A percentile compares a stretch with the other conserved stretches of the same genome.
Conservation (phyloP, 2,329 filamentous ascomycete species). For the Periconia sp. region DNA sequence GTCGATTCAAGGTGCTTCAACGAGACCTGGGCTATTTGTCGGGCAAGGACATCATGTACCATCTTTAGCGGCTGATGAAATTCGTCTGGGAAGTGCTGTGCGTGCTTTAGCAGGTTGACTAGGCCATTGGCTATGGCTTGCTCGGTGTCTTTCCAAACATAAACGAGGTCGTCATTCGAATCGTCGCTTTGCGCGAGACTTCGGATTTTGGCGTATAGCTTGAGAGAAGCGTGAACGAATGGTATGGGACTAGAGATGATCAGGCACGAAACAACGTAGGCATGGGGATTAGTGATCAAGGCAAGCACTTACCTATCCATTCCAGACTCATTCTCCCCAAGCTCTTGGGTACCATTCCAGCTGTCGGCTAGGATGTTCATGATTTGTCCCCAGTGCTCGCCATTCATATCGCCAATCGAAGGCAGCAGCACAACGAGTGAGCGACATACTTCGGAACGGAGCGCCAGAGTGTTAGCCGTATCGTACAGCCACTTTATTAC, state of each 20-base stretch:
- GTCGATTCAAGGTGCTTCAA: constrained; percentile 67
- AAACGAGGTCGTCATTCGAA: constrained; percentile 83
- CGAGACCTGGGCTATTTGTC: constrained; percentile 70
- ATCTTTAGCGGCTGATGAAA: constrained; percentile 73
- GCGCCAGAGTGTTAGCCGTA: constrained; percentile 55
- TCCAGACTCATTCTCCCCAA: constrained; percentile 32
- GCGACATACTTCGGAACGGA: constrained; percentile 63
- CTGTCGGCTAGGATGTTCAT: constrained; percentile 42
- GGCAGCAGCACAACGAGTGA: constrained; percentile 67
- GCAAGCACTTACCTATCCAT: constrained; percentile 28
- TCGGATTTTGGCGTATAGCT: constrained; percentile 69
- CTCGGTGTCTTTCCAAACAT: constrained; percentile 70
- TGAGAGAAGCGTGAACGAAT: constrained; percentile 74
- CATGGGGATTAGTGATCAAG: neutral
- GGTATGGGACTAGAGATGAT: constrained; percentile 49
- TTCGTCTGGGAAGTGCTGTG: constrained; percentile 57
- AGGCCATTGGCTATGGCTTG: constrained; percentile 63
- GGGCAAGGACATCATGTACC: constrained; percentile 75
- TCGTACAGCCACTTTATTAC: constrained; percentile 73
- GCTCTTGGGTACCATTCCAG: constrained; percentile 40
- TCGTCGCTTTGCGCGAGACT: constrained; percentile 63
- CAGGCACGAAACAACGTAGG: too few relatives aligned
- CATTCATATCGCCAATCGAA: constrained; percentile 81
- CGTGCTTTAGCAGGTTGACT: constrained; percentile 66
- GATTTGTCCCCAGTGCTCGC: constrained; percentile 77